Evolutionary conservation across 2,329 filamentous ascomycete species (phyloP).

Genomic region (Penicillium sp.): DNA sequence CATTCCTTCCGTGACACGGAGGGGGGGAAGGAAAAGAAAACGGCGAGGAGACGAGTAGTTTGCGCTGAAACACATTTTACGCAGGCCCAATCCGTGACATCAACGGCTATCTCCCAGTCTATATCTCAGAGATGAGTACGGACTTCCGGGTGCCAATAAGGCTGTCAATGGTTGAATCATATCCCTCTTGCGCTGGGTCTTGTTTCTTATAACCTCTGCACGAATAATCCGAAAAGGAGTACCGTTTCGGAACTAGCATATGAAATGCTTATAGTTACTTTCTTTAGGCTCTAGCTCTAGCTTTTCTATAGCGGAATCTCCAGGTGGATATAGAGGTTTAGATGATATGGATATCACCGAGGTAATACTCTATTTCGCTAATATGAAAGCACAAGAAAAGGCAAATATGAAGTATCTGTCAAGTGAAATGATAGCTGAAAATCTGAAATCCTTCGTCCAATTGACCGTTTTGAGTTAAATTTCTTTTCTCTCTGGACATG

Average conservation of each 20-base stretch:
- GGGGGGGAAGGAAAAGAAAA: too few species aligned
- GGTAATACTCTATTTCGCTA: too few species aligned
- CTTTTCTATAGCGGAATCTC: neutral
- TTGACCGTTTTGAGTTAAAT: too few species aligned
- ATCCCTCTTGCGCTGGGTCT: neutral
- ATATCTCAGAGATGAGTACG: slow-evolving; percentile 20
- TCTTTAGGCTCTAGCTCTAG: neutral
- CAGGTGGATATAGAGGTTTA: neutral
- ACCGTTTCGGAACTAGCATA: neutral
- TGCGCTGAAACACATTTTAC: neutral
- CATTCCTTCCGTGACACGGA: too few species aligned
- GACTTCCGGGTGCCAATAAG: slow-evolving; percentile 19
- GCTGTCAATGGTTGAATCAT: slow-evolving; percentile 17
- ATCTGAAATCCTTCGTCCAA: too few species aligned
- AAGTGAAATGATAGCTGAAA: too few species aligned
- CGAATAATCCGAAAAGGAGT: too few species aligned
- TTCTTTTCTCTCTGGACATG: too few species aligned
- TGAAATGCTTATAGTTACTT: neutral
- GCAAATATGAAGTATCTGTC: too few species aligned
- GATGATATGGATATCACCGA: too few species aligned
- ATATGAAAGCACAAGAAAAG: too few species aligned
- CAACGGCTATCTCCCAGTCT: slow-evolving; percentile 31
- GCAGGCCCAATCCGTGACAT: slow-evolving; percentile 29
- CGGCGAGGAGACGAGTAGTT: neutral
- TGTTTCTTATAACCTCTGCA: too few species aligned